Base-by-base conservation (phyloP, 2,329 filamentous ascomycete species). In the Arachnopeziza araneosa region DNA sequence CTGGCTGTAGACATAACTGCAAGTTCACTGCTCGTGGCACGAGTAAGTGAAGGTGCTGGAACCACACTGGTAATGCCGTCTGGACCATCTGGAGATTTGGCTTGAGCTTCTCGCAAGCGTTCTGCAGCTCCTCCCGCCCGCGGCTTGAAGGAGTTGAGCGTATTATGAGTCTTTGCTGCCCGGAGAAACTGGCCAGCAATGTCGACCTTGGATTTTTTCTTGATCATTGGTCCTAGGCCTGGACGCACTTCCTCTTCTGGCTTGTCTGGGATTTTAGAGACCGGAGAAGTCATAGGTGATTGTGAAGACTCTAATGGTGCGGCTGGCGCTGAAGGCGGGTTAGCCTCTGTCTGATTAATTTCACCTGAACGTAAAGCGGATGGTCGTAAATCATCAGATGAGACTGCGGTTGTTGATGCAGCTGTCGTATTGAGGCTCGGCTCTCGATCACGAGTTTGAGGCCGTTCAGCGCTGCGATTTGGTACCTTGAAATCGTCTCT, bases 11-110 rank as follows among this genome's bases (percentile, higher is more conserved):
- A 44, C 10, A 44, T 19, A 44, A 19, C 17, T 17, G 36, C 73
- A 22, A 70, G 66, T 57, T 81, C 79, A 52, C 69, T 74, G 57
- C 72, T 75, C 53, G 71, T 66, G 12, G 73, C 73, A 59, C 76
- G 75, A 51, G 77, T 67, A 19, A 79, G 75, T 50, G 76, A 82
- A 1, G 93, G 92, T 2, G 92, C 90, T 24, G 90, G 90, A 23
- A 97, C 89, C 48, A 97, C 93, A 49, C 88, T 84, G 14, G 88
- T 96, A 65, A 97, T 96, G 1, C 93, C 93, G 76, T 97, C 93
- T 7, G 91, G 89, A 5, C 89, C 91, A 24, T 88, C 83, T 2
- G 75, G 76, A n/a, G 75, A 73, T 59, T 82, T 84, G 64, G 77
- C 79, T 59, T 85, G 81, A 44, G 80, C 77, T 63, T 81, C 79